Evolutionary conservation across 495 filamentous ascomycete genomes (phyloP).

Genomic region (Penicillium psychrofluorescens): DNA sequence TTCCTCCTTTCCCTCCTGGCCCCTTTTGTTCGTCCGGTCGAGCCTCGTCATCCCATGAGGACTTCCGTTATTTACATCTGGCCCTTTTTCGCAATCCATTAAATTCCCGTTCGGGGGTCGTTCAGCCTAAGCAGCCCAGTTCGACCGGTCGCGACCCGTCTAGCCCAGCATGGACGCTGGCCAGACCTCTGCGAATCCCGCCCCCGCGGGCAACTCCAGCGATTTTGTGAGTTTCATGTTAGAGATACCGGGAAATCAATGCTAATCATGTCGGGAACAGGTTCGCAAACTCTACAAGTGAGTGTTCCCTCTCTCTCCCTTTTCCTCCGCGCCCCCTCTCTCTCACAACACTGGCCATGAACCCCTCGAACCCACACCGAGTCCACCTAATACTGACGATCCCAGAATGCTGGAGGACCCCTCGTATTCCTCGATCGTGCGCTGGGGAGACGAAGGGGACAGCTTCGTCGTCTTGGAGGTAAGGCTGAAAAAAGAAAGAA

Average conservation of each 20-base stretch:
- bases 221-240: conserved; percentile 59
- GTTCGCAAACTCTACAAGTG: conserved; percentile 99
- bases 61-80: conserved; percentile 1
- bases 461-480: conserved; percentile 98
- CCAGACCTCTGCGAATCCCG: conserved; percentile 42
- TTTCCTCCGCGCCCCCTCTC: conserved; percentile 8
- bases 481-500: conserved; percentile 5
- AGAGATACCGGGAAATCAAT: not conserved
- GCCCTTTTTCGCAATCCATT: no score
- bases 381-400: not conserved
- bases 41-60: conserved; percentile 2
- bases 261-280: conserved; percentile 41
- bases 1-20: conserved; percentile 10
- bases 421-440: conserved; percentile 82
- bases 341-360: not conserved
- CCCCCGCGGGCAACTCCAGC: conserved; percentile 63
- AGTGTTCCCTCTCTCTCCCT: conserved; percentile 21
- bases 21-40: no score
- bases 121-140: conserved; percentile 1
- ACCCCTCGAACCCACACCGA: no score
- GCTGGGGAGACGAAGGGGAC: conserved; percentile 91
- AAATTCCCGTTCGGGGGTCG: no score
- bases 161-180: conserved; percentile 46
- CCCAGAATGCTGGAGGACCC: conserved; percentile 94
- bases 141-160: conserved; percentile 44